Percentiles rank a stretch among this genome's conserved stretches.
These are phyloP conservation scores for Ceratocystis huliohia DNA, from an alignment of 2,329 filamentous ascomycete genomes.

Conservation along the genomic window DNA sequence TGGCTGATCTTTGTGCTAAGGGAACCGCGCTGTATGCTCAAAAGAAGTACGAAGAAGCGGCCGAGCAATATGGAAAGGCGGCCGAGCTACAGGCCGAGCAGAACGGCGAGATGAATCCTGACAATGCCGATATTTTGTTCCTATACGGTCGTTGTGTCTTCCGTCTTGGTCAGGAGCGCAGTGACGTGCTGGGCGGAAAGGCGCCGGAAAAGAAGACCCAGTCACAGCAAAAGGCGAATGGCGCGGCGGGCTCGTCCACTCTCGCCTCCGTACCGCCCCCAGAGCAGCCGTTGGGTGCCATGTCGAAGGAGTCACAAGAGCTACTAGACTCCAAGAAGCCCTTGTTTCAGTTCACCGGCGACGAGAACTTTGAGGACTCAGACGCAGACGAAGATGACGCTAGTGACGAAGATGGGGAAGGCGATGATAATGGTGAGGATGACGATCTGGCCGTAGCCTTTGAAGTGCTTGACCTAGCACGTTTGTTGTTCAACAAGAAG, in stretches of 20 bases:
- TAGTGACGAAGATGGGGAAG: conserved; percentile 33
- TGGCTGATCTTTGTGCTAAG: conserved; percentile 66
- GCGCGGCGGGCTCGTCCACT: conserved; percentile 29
- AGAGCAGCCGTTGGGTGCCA: conserved; percentile 25
- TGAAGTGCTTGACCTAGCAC: conserved; percentile 71
- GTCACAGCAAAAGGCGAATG: conserved; percentile 29
- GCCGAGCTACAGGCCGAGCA: conserved; percentile 80
- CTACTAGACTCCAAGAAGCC: conserved; percentile 47
- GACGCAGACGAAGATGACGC: conserved; percentile 52
- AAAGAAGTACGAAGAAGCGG: conserved; percentile 75
- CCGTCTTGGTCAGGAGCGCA: conserved; percentile 86
- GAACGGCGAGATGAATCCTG: conserved; percentile 80
- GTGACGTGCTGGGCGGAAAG: conserved; percentile 80
- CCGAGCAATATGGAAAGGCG: conserved; percentile 78
- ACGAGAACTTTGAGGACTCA: conserved; percentile 81
- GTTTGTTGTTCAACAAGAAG: conserved; percentile 48
- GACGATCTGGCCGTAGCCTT: conserved; percentile 71
- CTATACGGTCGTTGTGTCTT: conserved; percentile 88
- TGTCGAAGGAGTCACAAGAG: conserved; percentile 27
- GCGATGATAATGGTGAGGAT: conserved; percentile 42
- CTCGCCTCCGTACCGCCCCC: conserved; percentile 27
- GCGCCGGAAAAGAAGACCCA: conserved; percentile 44
- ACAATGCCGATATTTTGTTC: conserved; percentile 89
- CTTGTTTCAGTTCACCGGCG: conserved; percentile 82
- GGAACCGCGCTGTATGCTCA: conserved; percentile 76